Conservation (phyloP, 176 grass and related monocot genomes). For the Carex myosuroides region DNA sequence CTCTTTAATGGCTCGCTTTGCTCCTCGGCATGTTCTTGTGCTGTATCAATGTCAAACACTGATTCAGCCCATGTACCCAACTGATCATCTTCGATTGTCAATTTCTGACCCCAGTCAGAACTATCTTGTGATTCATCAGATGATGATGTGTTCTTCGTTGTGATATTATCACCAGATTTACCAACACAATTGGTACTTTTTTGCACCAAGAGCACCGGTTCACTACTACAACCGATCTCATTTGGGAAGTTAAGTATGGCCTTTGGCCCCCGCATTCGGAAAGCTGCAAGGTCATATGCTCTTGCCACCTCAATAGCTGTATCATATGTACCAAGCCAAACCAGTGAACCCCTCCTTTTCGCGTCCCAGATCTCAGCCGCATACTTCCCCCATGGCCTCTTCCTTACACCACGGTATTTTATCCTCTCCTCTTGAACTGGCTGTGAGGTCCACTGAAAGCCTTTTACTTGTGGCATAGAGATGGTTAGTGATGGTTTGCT, state of each 20-base stretch:
- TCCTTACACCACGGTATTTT: slow-evolving; percentile 9
- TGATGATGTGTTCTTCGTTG: not conserved
- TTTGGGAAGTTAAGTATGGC: slow-evolving; percentile 22
- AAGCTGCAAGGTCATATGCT: slow-evolving; percentile 11
- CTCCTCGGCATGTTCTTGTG: not conserved
- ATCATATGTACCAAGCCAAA: slow-evolving; percentile 18
- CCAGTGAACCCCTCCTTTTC: not conserved
- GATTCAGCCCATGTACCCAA: not conserved
- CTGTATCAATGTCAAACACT: not conserved
- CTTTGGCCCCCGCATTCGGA: slow-evolving; percentile 1
- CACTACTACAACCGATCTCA: slow-evolving; percentile 23
- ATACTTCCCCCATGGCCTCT: slow-evolving; percentile 11
- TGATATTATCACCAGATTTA: not conserved
- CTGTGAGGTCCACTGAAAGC: too few relatives aligned
- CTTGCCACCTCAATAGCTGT: slow-evolving; percentile 6
- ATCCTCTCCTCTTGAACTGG: not conserved
- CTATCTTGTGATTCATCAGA: not conserved
- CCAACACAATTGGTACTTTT: not conserved
- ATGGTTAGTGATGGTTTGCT: not conserved
- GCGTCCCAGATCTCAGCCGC: slow-evolving; percentile 16
- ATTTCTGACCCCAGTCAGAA: slow-evolving; percentile 9
- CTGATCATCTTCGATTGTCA: not conserved
- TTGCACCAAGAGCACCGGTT: not conserved
- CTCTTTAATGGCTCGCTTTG: not conserved
- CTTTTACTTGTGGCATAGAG: not conserved